Base-by-base conservation (phyloP, 2,329 filamentous ascomycete species). In the Xylariaceae sp. region DNA sequence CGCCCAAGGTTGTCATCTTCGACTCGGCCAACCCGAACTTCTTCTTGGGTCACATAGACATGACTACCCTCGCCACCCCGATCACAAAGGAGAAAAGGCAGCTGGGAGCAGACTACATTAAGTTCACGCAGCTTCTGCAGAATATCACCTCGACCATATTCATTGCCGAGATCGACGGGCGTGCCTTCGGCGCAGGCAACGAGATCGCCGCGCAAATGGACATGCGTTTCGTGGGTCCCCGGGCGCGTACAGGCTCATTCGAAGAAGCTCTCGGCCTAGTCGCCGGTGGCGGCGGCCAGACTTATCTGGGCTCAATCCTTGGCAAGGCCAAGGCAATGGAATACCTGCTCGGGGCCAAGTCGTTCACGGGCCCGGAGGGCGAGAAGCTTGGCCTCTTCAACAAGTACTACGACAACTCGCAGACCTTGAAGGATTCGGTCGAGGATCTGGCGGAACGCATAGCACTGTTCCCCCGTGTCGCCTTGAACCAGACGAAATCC, bases 171-270 rank as follows among this genome's bases (percentile, higher is more conserved):
- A 26, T 22, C n/a, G 17, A 42, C 30, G 40, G 40, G 12, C 40
- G 40, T n/a, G 40, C 40, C 2, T 42, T 38, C 22, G 40, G 40
- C 7, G 40, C 40, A 17, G 40, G 40, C 16, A 42, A 42, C 35
- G 40, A 42, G 26, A 22, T 42, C 16, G 17, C 17, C 17, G 29
- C 16, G 4, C 40, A 42, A 22, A 42, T 42, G 40, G 40, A 42
- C 30, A 42, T 42, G 40, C 40, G 40, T 15, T 42, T 42, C 30
- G 40, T 22, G 0, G 40, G 40, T 11, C 40, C 40, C 3, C 7
- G n/a, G 2, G 35, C 35, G 3, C 26, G 18, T 22, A 32, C 28
- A 12, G 40, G 40, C 4, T 42, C 17, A 9, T 42, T 42, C 15
- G 40, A 42, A 24, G 17, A 42, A 9, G 40, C 26, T 3, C 35